These are phyloP conservation scores for Capsicum chinense DNA, from an alignment of 257 asterid genomes.

Conservation along the genomic window DNA sequence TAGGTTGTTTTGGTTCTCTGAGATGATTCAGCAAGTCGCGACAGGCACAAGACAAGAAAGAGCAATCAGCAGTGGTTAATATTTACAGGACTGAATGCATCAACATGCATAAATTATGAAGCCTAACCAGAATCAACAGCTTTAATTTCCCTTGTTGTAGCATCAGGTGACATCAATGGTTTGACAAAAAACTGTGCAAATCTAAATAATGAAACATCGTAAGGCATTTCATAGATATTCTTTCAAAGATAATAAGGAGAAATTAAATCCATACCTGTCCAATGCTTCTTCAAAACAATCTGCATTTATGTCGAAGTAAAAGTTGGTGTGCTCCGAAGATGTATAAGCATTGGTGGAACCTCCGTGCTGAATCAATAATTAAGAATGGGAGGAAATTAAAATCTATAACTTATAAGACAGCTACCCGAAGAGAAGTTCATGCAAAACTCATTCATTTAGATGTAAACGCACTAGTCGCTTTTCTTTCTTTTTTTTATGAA, in stretches of 20 bases:
- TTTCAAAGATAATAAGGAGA: slow-evolving; percentile 15
- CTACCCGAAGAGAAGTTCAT: neutral
- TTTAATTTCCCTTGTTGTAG: slow-evolving; percentile 89
- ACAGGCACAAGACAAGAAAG: slow-evolving; percentile 20
- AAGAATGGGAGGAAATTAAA: neutral
- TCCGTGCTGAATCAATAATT: slow-evolving; percentile 65
- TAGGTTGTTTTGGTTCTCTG: slow-evolving; percentile 94
- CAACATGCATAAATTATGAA: slow-evolving; percentile 30
- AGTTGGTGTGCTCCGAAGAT: slow-evolving; percentile 82
- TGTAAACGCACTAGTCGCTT: neutral
- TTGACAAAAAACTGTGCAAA: slow-evolving; percentile 92
- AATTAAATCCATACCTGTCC: slow-evolving; percentile 68
- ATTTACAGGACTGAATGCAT: slow-evolving; percentile 19
- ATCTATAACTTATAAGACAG: neutral
- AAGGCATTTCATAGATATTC: slow-evolving; percentile 28
- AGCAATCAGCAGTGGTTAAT: slow-evolving; percentile 38
- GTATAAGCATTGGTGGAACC: slow-evolving; percentile 98
- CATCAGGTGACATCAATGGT: slow-evolving; percentile 97
- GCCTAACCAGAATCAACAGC: slow-evolving; percentile 95
- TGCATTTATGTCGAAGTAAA: slow-evolving; percentile 79
- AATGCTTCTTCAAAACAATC: slow-evolving; percentile 90
- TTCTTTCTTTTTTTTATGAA: neutral
- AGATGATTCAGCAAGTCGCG: slow-evolving; percentile 15
- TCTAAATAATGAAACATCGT: slow-evolving; percentile 48
- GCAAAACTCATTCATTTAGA: neutral